Conservation (phyloP, 176 grass and related monocot genomes). For the Hordeum vulgare region DNA sequence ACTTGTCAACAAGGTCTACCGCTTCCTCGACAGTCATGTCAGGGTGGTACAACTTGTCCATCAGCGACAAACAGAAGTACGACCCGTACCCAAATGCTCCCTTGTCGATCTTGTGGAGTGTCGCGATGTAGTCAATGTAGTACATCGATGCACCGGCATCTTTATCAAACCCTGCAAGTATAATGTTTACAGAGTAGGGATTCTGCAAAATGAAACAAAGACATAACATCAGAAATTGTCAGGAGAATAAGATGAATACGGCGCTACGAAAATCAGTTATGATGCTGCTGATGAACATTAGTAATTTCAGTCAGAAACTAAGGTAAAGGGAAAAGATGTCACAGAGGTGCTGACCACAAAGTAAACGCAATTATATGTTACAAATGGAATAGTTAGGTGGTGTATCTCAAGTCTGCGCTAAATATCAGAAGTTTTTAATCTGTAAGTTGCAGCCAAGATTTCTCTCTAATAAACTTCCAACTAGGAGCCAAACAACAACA, state of each 20-base stretch:
- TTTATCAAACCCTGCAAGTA: constrained; percentile 87
- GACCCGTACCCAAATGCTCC: constrained; percentile 83
- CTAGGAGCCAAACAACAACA: not conserved
- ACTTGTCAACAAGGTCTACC: constrained; percentile 73
- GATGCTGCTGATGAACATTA: not conserved
- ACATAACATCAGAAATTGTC: not conserved
- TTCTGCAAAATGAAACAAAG: constrained; percentile 43
- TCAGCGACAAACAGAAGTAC: constrained; percentile 73
- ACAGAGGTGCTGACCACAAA: not conserved
- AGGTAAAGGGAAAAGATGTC: not conserved
- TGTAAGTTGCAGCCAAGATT: not conserved
- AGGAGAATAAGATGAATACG: not conserved
- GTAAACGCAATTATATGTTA: not conserved
- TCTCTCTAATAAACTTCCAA: not conserved
- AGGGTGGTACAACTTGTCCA: constrained; percentile 70
- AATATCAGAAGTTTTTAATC: not conserved
- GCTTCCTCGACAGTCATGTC: constrained; percentile 81
- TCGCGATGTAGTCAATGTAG: constrained; percentile 92
- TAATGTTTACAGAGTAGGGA: constrained; percentile 73
- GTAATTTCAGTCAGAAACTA: not conserved
- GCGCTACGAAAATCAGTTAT: not conserved
- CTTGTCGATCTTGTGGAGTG: constrained; percentile 89
- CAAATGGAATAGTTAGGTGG: not conserved
- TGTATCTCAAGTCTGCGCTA: not conserved
- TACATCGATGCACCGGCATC: constrained; percentile 73